These are phyloP conservation scores for Umbelopsis sp. DNA, from an alignment of 371 early-diverging fungal species.

Conservation along the genomic window DNA sequence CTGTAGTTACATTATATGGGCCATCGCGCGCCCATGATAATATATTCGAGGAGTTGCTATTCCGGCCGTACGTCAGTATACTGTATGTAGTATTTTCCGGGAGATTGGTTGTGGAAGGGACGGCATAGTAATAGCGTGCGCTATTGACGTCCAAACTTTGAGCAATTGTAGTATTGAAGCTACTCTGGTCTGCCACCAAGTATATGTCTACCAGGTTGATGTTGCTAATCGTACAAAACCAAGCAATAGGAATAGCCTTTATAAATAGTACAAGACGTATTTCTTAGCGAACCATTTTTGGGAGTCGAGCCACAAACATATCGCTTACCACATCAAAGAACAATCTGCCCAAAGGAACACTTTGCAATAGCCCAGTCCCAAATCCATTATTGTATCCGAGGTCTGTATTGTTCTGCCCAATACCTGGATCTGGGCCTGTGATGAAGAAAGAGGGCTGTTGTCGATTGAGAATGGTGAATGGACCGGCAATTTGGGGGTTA, in stretches of 20 bases:
- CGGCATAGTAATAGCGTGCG: conserved; percentile 22
- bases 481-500: conserved; percentile 21
- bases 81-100: conserved; percentile 10
- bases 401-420: conserved; percentile 7
- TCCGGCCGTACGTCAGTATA: conserved; percentile 19
- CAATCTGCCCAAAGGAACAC: conserved; percentile 20
- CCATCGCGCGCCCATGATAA: conserved; percentile 24
- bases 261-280: not conserved
- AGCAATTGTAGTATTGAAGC: conserved; percentile 11
- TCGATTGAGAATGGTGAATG: conserved; percentile 21
- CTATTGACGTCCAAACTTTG: conserved; percentile 16
- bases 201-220: conserved; percentile 16
- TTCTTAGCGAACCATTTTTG: conserved; percentile 7
- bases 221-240: conserved; percentile 20
- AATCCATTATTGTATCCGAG: conserved; percentile 10
- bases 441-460: conserved; percentile 21
- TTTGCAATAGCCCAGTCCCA: conserved; percentile 15
- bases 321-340: conserved; percentile 20
- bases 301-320: not conserved
- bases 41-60: conserved; percentile 3
- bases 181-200: conserved; percentile 12
- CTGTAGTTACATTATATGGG: conserved; percentile 20
- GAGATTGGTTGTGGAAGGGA: not conserved
- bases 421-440: conserved; percentile 23
- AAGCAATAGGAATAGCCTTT: conserved; percentile 23